Base-by-base conservation (phyloP, 306 rosid genomes). In the Psophocarpus tetragonolobus region DNA sequence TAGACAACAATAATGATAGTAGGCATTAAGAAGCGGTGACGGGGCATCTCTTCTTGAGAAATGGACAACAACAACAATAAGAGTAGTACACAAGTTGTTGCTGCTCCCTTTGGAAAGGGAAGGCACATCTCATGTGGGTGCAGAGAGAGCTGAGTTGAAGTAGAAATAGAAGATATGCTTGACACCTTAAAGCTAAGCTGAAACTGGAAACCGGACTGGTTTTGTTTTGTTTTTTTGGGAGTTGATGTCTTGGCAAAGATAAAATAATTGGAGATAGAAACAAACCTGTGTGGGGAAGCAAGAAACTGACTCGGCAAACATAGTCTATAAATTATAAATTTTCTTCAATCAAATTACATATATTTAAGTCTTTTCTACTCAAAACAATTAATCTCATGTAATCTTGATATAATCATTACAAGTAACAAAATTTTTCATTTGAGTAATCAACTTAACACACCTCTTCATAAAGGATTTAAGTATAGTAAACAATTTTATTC, bases 181-280 rank as follows among this genome's bases (percentile, higher is more conserved):
- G 74, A 73, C 70, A 48, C 75, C 84, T 80, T 88, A 72, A 80
- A 83, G 87, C 87, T 68, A 51, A 84, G 86, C 78, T 77, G 84
- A 85, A 84, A 80, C 84, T 74, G 24, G 85, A 87, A 77, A 80
- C 98, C 90, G 63, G 83, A 35, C 73, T 84, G 89, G 91, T 79
- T 87, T 92, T 74, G 91, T 79, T 87, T 92, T 74, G 74, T 54
- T 60, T 81, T 41, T 57, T 42, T 75, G 26, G 69, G 79, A 78
- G 81, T 78, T 79, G 88, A 86, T 85, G 76, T 80, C 81, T 78
- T 48, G 70, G 45, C 76, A 83, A 84, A 83, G 86, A 84, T 82
- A 75, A 87, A 92, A 92, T 92, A 90, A 89, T 89, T 89, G 93
- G 90, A 45, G 90, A 85, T 81, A 80, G 69, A 29, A 23, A 27